Evolutionary conservation across 108 stramenopile genomes (phyloP).

Genomic region (Seminavis robusta): DNA sequence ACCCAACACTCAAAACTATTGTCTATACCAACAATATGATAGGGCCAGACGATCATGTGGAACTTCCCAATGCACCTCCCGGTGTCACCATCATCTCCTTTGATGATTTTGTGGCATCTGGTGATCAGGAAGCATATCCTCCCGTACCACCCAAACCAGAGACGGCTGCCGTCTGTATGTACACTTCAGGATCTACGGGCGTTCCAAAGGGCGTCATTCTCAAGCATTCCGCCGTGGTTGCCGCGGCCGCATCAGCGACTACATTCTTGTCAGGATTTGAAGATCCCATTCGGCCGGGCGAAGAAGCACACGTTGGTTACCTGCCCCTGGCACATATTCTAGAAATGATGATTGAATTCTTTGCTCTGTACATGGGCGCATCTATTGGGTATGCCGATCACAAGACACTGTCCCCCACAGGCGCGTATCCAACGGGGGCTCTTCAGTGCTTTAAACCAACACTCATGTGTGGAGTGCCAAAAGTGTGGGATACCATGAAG

Average conservation of each 20-base stretch:
- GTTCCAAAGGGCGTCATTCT: conserved; percentile 87
- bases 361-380: conserved; percentile 4
- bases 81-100: conserved; percentile 7
- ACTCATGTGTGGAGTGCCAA: conserved; percentile 14
- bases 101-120: conserved; percentile 3
- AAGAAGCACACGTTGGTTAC: conserved; percentile 13
- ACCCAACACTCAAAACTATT: conserved; percentile 21
- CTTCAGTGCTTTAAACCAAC: conserved; percentile 10
- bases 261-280: conserved; percentile 16
- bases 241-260: too few relatives aligned
- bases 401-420: conserved; percentile 7
- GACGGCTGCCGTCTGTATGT: conserved; percentile 16
- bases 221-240: conserved; percentile 63
- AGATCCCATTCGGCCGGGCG: conserved; percentile 1
- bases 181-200: conserved; percentile 51
- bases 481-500: conserved; percentile 30
- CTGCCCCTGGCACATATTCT: conserved; percentile 26
- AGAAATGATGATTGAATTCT: conserved; percentile 11
- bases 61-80: background rate
- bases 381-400: conserved; percentile 38
- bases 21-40: conserved; percentile 15
- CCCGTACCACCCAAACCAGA: conserved; percentile 8
- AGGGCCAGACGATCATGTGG: conserved; percentile 4
- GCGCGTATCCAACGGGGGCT: conserved; percentile 1
- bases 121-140: background rate